These are phyloP conservation scores for Fusarium irregulare DNA, from an alignment of 2,329 filamentous ascomycete genomes.

Conservation along the genomic window DNA sequence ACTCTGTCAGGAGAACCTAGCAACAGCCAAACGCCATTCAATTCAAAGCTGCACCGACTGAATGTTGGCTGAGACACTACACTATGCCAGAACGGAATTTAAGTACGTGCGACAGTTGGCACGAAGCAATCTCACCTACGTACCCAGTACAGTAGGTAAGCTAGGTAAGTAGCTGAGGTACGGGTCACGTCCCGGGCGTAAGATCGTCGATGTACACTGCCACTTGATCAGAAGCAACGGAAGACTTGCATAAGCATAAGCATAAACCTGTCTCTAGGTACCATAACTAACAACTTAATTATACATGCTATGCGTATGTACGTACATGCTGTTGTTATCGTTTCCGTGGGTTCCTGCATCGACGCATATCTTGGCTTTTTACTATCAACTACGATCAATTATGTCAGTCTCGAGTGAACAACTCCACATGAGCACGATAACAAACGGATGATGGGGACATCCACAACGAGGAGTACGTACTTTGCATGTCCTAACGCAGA, in stretches of 20 bases:
- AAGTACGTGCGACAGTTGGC: conserved; percentile 18
- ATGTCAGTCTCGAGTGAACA: conserved; percentile 30
- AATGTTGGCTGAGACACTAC: conserved; percentile 39
- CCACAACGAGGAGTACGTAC: conserved; percentile 20
- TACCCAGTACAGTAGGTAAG: neutral
- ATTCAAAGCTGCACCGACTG: conserved; percentile 40
- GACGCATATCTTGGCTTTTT: conserved; percentile 36
- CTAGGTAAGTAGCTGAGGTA: conserved; percentile 1
- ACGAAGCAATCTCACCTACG: conserved; percentile 11
- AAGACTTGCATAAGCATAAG: conserved; percentile 25
- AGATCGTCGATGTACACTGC: conserved; percentile 30
- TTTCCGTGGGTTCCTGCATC: conserved; percentile 36
- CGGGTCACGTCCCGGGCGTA: neutral
- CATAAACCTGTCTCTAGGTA: conserved; percentile 13
- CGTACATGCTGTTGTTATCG: neutral
- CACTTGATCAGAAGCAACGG: conserved; percentile 11
- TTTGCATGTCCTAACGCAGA: conserved; percentile 39
- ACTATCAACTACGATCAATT: conserved; percentile 15
- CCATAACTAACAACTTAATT: neutral
- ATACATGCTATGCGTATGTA: neutral
- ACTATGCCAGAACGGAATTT: conserved; percentile 15
- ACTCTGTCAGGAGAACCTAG: conserved; percentile 50
- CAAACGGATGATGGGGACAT: conserved; percentile 22
- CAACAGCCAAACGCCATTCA: conserved; percentile 30
- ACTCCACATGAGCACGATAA: conserved; percentile 13